Evolutionary conservation across 2,329 filamentous ascomycete species (phyloP).

Genomic region (Fusarium sp.): DNA sequence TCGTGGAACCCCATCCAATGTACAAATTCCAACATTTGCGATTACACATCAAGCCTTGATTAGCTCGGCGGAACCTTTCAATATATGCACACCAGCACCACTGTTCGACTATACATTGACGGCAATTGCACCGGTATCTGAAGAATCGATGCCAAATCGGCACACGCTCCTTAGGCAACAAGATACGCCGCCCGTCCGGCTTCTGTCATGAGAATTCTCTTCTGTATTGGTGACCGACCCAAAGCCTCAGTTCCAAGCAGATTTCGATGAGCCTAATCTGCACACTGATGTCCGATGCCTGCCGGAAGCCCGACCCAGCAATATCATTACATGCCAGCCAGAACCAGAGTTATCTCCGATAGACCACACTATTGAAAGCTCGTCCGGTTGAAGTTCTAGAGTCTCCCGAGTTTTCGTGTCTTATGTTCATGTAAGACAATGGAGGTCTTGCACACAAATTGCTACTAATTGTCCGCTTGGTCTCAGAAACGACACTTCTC

Average conservation of each 20-base stretch:
- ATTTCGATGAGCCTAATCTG: neutral
- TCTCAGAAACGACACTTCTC: neutral
- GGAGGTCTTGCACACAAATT: neutral
- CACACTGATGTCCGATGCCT: neutral
- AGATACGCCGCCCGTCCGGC: neutral
- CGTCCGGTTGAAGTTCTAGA: neutral
- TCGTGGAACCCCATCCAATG: slow-evolving; percentile 11
- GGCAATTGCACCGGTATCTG: neutral
- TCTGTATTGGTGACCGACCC: neutral
- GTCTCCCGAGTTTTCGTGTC: neutral
- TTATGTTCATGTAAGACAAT: neutral
- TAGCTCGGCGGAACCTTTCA: neutral
- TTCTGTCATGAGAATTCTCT: neutral
- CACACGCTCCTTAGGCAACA: neutral
- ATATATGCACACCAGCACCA: neutral
- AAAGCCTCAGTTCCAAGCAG: neutral
- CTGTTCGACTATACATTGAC: neutral
- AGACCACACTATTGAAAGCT: neutral
- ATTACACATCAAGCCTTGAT: neutral
- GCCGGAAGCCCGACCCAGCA: neutral
- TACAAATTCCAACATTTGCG: neutral
- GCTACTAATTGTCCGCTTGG: neutral
- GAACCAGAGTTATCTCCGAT: neutral
- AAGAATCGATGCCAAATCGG: neutral
- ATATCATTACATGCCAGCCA: neutral